phyloP scores from a whole-genome alignment of 176 grass and related monocot genomes.

The Pharus latifolius region DNA sequence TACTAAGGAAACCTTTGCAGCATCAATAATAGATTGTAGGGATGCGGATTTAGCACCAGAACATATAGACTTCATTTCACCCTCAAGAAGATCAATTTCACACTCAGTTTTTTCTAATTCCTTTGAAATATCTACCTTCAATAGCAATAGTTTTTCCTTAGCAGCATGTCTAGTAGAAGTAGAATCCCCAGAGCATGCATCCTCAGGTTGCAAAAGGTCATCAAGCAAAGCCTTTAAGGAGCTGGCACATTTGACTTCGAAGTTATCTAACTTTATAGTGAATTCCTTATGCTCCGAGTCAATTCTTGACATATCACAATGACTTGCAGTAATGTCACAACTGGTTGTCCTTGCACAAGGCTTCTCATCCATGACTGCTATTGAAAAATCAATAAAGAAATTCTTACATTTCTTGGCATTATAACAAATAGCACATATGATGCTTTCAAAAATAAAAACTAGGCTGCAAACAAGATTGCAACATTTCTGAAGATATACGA shows the following conservation, averaged over 20 bases:
- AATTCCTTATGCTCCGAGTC: background rate
- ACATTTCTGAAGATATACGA: too few relatives aligned
- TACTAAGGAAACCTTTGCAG: background rate
- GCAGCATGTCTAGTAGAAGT: constrained; percentile 7
- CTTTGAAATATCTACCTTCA: constrained; percentile 33
- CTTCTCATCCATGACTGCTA: constrained; percentile 8
- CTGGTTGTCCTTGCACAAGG: background rate
- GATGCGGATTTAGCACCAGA: background rate
- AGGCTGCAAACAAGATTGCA: too few relatives aligned
- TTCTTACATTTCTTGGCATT: too few relatives aligned
- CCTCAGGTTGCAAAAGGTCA: constrained; percentile 34
- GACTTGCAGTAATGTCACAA: constrained; percentile 8
- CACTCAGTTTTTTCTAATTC: constrained; percentile 43
- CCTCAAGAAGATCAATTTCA: constrained; percentile 44
- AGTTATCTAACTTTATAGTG: constrained; percentile 15
- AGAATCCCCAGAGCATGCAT: constrained; percentile 36
- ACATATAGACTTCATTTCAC: constrained; percentile 25
- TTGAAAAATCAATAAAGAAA: background rate
- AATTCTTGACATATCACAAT: background rate
- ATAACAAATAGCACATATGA: too few relatives aligned
- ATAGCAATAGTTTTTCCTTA: constrained; percentile 24
- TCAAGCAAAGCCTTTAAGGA: constrained; percentile 23
- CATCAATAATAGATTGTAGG: background rate
- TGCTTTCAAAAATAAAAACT: too few relatives aligned
- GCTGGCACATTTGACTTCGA: constrained; percentile 7